Evolutionary conservation across 2,329 filamentous ascomycete genomes (phyloP).

Genomic region (Penicillium sp.): DNA sequence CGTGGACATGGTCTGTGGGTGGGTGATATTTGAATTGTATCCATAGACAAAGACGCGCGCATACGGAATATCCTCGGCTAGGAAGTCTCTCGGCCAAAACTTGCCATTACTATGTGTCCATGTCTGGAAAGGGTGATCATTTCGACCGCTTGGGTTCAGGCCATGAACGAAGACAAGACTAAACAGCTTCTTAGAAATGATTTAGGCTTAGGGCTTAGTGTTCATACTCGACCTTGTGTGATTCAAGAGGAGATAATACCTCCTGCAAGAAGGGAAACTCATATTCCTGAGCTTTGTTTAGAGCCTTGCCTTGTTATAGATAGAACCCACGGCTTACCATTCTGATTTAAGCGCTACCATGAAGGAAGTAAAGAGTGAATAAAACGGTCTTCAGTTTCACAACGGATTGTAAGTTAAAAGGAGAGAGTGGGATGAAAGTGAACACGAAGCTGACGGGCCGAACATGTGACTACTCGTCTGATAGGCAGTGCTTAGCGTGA

Average conservation of each 20-base stretch:
- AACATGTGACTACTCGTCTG: conserved; percentile 11
- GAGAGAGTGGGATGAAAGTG: background rate
- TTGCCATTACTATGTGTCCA: conserved; percentile 32
- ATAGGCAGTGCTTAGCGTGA: background rate
- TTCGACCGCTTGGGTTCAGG: conserved; percentile 32
- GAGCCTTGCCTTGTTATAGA: background rate
- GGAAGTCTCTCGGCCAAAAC: conserved; percentile 24
- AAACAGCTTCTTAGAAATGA: background rate
- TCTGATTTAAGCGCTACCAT: background rate
- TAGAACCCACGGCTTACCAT: background rate
- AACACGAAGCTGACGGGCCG: background rate
- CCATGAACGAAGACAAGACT: conserved; percentile 37
- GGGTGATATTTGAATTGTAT: conserved; percentile 35
- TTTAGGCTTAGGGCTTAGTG: too few species aligned
- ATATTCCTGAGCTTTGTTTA: conserved; percentile 17
- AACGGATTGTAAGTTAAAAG: background rate
- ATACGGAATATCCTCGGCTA: conserved; percentile 30
- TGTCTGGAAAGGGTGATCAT: conserved; percentile 35
- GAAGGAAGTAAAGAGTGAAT: background rate
- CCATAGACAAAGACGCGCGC: conserved; percentile 35
- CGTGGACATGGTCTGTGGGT: conserved; percentile 35
- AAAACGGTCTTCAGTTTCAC: background rate
- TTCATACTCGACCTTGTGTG: conserved; percentile 32
- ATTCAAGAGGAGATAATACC: conserved; percentile 26
- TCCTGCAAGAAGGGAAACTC: conserved; percentile 35